Conservation (phyloP, 1,139 yeast genomes). For the Schwanniomyces etchellsii region DNA sequence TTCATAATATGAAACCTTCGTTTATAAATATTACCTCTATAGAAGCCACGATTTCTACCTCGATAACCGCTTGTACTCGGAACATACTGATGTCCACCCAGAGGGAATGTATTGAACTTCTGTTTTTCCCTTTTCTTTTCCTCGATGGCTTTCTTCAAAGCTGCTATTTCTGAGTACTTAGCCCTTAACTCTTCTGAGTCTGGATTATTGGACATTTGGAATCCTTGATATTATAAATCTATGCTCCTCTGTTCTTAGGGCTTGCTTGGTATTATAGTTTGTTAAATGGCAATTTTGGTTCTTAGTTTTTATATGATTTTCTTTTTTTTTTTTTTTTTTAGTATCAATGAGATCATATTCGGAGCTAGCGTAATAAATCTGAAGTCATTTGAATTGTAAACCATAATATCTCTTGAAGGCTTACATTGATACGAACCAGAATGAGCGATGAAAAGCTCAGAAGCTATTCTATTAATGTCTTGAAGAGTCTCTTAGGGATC, state of each 20-base stretch:
- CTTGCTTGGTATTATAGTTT: not conserved
- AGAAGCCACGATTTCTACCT: conserved; percentile 8
- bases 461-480: conserved; percentile 26
- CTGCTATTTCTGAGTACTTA: conserved; percentile 30
- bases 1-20: not conserved
- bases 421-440: not conserved
- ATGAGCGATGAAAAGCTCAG: conserved; percentile 4
- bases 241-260: not conserved
- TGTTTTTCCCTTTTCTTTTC: conserved; percentile 10
- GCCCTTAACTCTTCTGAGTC: conserved; percentile 19
- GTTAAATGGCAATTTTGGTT: not conserved
- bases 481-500: conserved; percentile 42
- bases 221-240: not conserved
- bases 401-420: too few species aligned
- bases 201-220: conserved; percentile 6
- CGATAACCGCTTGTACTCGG: not conserved
- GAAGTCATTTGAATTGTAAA: not conserved
- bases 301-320: too few species aligned
- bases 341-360: not conserved
- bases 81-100: conserved; percentile 4
- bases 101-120: conserved; percentile 1
- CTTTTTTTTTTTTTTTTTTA: too few species aligned
- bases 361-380: not conserved
- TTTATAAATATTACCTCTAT: conserved; percentile 1
- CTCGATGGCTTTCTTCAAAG: conserved; percentile 23